Conservation (phyloP, 192 early-diverging fungal genomes). For the Lunasporangiospora selenospora region DNA sequence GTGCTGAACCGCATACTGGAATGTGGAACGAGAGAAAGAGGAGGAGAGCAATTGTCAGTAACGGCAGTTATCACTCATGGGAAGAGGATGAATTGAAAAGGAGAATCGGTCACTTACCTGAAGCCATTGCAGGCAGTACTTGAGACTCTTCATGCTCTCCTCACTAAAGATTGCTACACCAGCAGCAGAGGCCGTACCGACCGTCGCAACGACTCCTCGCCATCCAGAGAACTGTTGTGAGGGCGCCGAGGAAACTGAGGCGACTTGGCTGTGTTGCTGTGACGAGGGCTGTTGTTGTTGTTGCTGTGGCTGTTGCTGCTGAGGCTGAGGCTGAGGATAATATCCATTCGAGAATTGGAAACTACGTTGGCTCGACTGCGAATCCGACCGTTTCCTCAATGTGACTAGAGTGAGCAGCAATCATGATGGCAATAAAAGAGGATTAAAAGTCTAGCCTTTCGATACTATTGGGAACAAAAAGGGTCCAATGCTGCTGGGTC, state of each 20-base stretch:
- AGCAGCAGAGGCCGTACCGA: conserved; percentile 67
- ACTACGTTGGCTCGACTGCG: conserved; percentile 31
- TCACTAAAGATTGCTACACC: conserved; percentile 85
- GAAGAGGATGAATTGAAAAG: background rate
- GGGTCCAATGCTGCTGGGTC: too few relatives aligned
- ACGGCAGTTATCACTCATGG: background rate
- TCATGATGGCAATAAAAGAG: too few relatives aligned
- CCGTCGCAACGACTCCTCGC: conserved; percentile 70
- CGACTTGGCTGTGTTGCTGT: conserved; percentile 21
- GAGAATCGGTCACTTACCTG: conserved; percentile 49
- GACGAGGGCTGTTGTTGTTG: too few relatives aligned
- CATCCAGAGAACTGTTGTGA: conserved; percentile 56
- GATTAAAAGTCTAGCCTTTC: too few relatives aligned
- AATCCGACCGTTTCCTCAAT: conserved; percentile 36
- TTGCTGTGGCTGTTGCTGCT: conserved; percentile 3
- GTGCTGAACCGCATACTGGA: conserved; percentile 78
- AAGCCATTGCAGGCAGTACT: conserved; percentile 90
- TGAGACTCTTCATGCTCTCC: conserved; percentile 85
- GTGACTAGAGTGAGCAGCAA: conserved; percentile 18
- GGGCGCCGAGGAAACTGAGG: conserved; percentile 1
- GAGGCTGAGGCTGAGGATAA: conserved; percentile 41
- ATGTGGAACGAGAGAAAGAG: background rate
- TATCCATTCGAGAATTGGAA: conserved; percentile 34
- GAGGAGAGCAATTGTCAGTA: too few relatives aligned
- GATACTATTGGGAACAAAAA: too few relatives aligned